phyloP scores from a whole-genome alignment of 2,329 filamentous ascomycete species.

The Ampelomyces quisqualis region DNA sequence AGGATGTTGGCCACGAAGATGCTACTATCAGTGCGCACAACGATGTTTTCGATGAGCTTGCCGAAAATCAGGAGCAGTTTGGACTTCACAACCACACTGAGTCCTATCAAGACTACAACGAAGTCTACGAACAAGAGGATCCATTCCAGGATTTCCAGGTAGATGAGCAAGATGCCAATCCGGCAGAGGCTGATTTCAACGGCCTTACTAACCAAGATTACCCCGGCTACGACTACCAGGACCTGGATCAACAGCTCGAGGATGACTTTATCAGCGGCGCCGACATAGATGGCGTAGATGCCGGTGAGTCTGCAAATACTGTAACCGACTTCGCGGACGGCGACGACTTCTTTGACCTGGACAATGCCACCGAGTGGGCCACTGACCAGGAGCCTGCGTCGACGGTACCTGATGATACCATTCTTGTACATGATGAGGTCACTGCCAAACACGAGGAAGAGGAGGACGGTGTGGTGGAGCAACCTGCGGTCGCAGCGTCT shows the following conservation, averaged over 20 bases:
- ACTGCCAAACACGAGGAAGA: constrained; percentile 17
- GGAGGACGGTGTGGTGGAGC: constrained; percentile 27
- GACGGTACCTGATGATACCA: constrained; percentile 9
- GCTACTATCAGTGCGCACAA: neutral
- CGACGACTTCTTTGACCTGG: constrained; percentile 24
- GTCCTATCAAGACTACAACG: constrained; percentile 20
- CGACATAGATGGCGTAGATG: constrained; percentile 9
- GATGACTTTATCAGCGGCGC: constrained; percentile 13
- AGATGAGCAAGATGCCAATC: constrained; percentile 15
- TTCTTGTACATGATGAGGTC: constrained; percentile 14
- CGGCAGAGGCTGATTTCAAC: constrained; percentile 14
- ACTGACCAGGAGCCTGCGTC: constrained; percentile 14
- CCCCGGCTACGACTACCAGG: constrained; percentile 21
- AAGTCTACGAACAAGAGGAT: constrained; percentile 14
- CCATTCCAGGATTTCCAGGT: constrained; percentile 15
- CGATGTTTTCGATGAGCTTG: neutral
- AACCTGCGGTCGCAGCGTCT: constrained; percentile 28
- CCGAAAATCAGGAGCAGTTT: constrained; percentile 9
- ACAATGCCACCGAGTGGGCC: constrained; percentile 21
- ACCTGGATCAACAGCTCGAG: constrained; percentile 16
- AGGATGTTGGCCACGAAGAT: constrained; percentile 7
- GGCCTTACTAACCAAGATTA: constrained; percentile 30
- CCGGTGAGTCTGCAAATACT: constrained; percentile 9
- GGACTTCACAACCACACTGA: constrained; percentile 14
- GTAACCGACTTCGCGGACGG: constrained; percentile 13